These are phyloP conservation scores for Blastobotrys buckinghamii DNA, from an alignment of 1,139 yeast genomes.

Conservation along the genomic window DNA sequence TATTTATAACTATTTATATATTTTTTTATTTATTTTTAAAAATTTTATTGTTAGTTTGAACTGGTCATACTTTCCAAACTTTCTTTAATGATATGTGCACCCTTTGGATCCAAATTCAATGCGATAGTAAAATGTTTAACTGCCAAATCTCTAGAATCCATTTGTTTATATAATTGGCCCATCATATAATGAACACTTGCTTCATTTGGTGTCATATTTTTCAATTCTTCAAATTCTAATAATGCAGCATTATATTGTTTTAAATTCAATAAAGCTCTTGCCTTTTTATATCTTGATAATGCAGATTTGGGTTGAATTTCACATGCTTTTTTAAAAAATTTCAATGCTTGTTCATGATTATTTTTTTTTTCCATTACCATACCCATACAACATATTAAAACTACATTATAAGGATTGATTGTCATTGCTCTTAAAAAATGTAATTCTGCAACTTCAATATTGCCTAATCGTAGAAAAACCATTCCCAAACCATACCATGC, in stretches of 20 bases:
- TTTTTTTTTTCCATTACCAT: constrained; percentile 82
- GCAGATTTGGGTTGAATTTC: constrained; percentile 83
- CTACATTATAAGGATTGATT: constrained; percentile 86
- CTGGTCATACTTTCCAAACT: constrained; percentile 48
- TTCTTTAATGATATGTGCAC: constrained; percentile 78
- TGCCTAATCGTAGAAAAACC: constrained; percentile 86
- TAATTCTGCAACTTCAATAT: constrained; percentile 73
- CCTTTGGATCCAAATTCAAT: constrained; percentile 87
- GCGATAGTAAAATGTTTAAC: constrained; percentile 86
- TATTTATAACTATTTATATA: background rate
- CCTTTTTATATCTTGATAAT: constrained; percentile 82
- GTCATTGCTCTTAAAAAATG: constrained; percentile 84
- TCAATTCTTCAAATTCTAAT: constrained; percentile 64
- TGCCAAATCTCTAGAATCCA: constrained; percentile 71
- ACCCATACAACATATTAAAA: constrained; percentile 88
- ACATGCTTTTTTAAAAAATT: constrained; percentile 79
- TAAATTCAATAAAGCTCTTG: constrained; percentile 69
- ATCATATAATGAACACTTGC: constrained; percentile 86
- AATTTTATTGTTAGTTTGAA: background rate
- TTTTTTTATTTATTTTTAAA: background rate
- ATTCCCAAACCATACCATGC: constrained; percentile 96
- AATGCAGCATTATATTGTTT: constrained; percentile 69
- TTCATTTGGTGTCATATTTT: constrained; percentile 83
- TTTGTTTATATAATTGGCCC: constrained; percentile 79
- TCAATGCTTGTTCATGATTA: constrained; percentile 63